A percentile compares a stretch with the other conserved stretches of the same genome.
Evolutionary conservation across 345 rosid genomes (phyloP).

Genomic region (Bruguiera parviflora): DNA sequence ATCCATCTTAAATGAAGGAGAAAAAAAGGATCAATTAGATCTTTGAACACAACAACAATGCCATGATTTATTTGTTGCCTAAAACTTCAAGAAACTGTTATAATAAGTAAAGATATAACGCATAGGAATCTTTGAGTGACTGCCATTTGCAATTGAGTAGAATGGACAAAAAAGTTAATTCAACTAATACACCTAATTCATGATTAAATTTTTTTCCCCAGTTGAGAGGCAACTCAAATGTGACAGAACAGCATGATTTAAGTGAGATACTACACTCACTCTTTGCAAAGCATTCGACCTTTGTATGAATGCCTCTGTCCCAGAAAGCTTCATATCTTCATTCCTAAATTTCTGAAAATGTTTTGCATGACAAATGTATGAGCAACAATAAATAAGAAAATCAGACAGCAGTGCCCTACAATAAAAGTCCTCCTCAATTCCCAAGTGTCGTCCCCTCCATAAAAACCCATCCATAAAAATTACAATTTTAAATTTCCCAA

Average conservation of each 20-base stretch:
- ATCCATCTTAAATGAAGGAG: background rate
- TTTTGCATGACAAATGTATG: background rate
- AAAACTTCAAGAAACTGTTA: background rate
- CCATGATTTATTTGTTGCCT: background rate
- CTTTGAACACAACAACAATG: too few relatives aligned
- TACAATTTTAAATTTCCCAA: too few relatives aligned
- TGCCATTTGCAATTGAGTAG: too few relatives aligned
- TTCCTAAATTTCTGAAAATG: slow-evolving; percentile 79
- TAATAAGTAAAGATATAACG: background rate
- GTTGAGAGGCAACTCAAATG: background rate
- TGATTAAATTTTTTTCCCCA: background rate
- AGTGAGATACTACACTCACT: slow-evolving; percentile 39
- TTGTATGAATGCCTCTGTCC: slow-evolving; percentile 77
- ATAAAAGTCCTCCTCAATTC: too few relatives aligned
- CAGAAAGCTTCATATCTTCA: slow-evolving; percentile 82
- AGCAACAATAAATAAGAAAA: slow-evolving; percentile 9
- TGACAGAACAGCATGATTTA: background rate
- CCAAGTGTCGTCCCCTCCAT: too few relatives aligned
- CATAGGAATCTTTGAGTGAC: too few relatives aligned
- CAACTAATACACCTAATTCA: too few relatives aligned
- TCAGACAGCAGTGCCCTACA: background rate
- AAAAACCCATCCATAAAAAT: too few relatives aligned
- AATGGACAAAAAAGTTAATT: too few relatives aligned
- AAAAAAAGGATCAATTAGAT: too few relatives aligned
- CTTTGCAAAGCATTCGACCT: slow-evolving; percentile 75